Conservation (phyloP, 345 rosid genomes). For the Camelina laxa region DNA sequence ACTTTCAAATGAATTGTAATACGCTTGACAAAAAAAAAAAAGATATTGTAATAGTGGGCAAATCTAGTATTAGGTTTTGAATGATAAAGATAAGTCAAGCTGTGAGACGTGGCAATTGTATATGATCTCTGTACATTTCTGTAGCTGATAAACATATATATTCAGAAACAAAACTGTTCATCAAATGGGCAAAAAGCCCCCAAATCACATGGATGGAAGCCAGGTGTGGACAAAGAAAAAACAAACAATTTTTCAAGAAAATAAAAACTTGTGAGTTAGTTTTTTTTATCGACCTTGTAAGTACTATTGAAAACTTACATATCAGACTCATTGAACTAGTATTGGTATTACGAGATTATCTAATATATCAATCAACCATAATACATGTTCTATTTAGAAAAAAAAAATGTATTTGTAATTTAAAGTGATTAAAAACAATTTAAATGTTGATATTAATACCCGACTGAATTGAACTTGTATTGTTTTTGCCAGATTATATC, state of each 20-base stretch:
- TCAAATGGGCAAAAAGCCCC: conserved; percentile 7
- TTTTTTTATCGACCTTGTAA: too few relatives aligned
- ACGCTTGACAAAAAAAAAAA: not conserved
- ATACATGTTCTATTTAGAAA: not conserved
- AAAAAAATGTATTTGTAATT: not conserved
- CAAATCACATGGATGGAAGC: not conserved
- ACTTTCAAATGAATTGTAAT: conserved; percentile 1
- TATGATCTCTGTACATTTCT: not conserved
- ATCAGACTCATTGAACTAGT: not conserved
- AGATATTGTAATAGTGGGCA: conserved; percentile 18
- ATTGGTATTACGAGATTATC: not conserved
- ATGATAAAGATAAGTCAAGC: conserved; percentile 6
- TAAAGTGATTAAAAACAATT: not conserved
- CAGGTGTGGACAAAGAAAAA: not conserved
- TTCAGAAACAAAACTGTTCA: not conserved
- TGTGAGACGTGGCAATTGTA: conserved; percentile 14
- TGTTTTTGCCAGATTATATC: not conserved
- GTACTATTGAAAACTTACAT: not conserved
- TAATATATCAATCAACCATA: too few relatives aligned
- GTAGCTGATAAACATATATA: not conserved
- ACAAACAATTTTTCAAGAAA: not conserved
- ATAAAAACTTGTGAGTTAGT: not conserved
- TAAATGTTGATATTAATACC: not conserved
- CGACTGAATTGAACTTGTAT: not conserved
- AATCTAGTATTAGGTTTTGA: conserved; percentile 19